A percentile compares a stretch with the other conserved stretches of the same genome.
Conservation (phyloP, 208 protist species). For the Wallacemonas sp. region DNA sequence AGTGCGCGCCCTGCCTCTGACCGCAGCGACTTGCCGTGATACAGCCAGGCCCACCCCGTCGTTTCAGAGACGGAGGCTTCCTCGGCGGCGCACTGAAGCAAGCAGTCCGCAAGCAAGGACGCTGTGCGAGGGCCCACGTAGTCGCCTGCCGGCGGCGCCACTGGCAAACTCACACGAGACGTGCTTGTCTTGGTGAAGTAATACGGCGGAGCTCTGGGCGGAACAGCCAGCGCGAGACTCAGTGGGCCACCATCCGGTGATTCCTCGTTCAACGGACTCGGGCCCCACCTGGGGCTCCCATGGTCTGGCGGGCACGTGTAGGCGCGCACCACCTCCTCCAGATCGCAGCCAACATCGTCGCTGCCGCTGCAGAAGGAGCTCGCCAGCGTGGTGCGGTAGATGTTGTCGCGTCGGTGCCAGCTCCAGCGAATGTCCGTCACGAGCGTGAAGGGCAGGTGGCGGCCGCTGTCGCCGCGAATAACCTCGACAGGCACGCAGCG, state of each 20-base stretch:
- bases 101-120: slow-evolving; percentile 30
- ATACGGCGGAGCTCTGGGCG: not conserved
- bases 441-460: slow-evolving; percentile 20
- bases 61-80: slow-evolving; percentile 29
- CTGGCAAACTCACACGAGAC: not conserved
- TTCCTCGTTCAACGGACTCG: not conserved
- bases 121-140: slow-evolving; percentile 24
- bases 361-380: not conserved
- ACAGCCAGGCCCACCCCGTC: slow-evolving; percentile 35
- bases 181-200: slow-evolving; percentile 14
- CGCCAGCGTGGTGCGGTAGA: slow-evolving; percentile 7
- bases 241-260: not conserved
- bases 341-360: slow-evolving; percentile 24
- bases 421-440: slow-evolving; percentile 12
- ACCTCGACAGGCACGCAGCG: slow-evolving; percentile 22
- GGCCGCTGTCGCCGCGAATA: slow-evolving; percentile 23
- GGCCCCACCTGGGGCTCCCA: not conserved
- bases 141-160: not conserved
- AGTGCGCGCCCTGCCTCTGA: slow-evolving; percentile 12
- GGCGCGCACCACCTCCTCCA: slow-evolving; percentile 25
- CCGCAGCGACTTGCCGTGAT: slow-evolving; percentile 20
- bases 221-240: not conserved
- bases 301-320: slow-evolving; percentile 8
- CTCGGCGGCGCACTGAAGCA: slow-evolving; percentile 33
- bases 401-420: slow-evolving; percentile 23